These are phyloP conservation scores for Mycena vulgaris DNA, from an alignment of 768 basidiomycete genomes.

Conservation along the genomic window DNA sequence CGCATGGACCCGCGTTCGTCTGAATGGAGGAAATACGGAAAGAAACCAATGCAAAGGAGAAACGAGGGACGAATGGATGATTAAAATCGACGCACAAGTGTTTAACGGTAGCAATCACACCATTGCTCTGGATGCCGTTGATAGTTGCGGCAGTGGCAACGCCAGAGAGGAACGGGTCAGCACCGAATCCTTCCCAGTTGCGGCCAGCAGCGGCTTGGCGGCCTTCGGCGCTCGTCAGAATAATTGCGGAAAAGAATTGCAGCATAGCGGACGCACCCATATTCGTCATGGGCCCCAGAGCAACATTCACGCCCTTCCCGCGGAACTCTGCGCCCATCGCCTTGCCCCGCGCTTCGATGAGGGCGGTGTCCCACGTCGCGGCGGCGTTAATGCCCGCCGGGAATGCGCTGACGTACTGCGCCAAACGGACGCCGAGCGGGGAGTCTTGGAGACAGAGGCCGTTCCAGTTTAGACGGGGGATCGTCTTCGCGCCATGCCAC, in stretches of 20 bases:
- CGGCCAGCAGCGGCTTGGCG: constrained; percentile 48
- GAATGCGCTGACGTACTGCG: constrained; percentile 23
- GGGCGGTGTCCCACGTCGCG: constrained; percentile 46
- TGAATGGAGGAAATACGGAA: too few relatives aligned
- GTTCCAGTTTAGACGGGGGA: constrained; percentile 2
- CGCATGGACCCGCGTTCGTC: not conserved
- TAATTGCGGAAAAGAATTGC: not conserved
- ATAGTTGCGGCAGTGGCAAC: constrained; percentile 57
- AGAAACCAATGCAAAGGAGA: not conserved
- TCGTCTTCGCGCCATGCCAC: not conserved
- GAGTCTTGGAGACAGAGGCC: constrained; percentile 20
- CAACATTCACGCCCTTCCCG: constrained; percentile 62
- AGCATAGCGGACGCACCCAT: constrained; percentile 6
- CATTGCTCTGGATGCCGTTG: constrained; percentile 52
- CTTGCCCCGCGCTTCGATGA: constrained; percentile 18
- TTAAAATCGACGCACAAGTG: constrained; percentile 41
- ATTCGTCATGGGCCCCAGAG: constrained; percentile 45
- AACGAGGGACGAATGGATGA: not conserved
- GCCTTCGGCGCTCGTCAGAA: not conserved
- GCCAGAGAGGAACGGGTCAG: constrained; percentile 61
- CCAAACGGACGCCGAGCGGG: constrained; percentile 19
- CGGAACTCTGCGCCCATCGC: constrained; percentile 75
- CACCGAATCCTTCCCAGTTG: constrained; percentile 65
- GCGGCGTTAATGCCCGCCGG: constrained; percentile 24
- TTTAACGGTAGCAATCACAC: constrained; percentile 57